These are phyloP conservation scores for Nepenthes mirabilis DNA, from an alignment of 148 eudicot species.

Conservation along the genomic window DNA sequence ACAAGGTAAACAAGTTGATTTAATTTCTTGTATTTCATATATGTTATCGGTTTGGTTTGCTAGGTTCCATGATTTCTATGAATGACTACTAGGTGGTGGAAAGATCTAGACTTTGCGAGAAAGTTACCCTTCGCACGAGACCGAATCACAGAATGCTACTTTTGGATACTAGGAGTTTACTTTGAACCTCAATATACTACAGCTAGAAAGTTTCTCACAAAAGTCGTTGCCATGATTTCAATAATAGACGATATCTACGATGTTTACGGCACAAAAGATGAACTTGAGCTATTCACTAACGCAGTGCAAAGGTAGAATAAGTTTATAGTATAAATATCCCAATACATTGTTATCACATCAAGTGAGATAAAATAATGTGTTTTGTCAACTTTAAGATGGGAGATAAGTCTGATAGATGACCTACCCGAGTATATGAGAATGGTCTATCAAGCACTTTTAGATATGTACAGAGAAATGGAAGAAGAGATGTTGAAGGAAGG, in stretches of 20 bases:
- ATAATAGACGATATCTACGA: conserved; percentile 26
- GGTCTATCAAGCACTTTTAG: background rate
- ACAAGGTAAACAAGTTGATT: conserved; percentile 12
- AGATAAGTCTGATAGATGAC: background rate
- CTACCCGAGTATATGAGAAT: background rate
- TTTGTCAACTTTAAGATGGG: background rate
- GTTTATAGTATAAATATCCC: background rate
- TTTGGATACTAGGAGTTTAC: background rate
- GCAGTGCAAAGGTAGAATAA: conserved; percentile 19
- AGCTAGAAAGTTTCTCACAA: conserved; percentile 7
- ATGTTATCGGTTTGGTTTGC: background rate
- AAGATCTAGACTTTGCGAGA: background rate
- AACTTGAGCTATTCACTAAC: conserved; percentile 17
- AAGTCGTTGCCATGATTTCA: conserved; percentile 1
- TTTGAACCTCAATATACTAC: background rate
- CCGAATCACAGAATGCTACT: background rate
- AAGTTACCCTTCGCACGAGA: background rate
- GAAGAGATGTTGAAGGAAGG: background rate
- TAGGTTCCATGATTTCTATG: too few species aligned
- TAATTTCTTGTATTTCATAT: background rate
- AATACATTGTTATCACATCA: background rate
- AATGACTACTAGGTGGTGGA: background rate
- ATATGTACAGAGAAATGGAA: background rate
- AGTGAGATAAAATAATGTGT: too few species aligned
- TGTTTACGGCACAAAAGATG: conserved; percentile 16